These are phyloP conservation scores for Zea luxurians DNA, from an alignment of 176 grass and related monocot species.

Conservation along the genomic window DNA sequence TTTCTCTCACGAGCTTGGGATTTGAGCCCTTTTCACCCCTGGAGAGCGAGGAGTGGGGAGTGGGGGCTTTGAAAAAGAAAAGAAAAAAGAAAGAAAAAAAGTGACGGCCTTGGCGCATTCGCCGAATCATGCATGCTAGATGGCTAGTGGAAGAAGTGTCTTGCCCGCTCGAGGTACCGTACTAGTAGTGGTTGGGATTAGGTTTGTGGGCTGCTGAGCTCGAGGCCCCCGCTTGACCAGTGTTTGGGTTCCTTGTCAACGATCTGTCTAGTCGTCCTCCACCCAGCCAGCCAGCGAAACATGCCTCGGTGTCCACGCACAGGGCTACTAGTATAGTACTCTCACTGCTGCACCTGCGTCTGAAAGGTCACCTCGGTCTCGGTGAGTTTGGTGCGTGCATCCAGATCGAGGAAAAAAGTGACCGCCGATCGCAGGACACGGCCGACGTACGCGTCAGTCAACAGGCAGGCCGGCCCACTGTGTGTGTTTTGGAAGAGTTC, in stretches of 20 bases:
- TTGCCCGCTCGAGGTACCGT: background rate
- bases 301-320: background rate
- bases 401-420: too few species aligned
- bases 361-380: conserved; percentile 33
- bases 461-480: too few species aligned
- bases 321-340: too few species aligned
- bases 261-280: too few species aligned
- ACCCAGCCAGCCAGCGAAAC: too few species aligned
- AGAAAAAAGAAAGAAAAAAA: too few species aligned
- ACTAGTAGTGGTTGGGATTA: conserved; percentile 33
- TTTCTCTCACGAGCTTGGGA: conserved; percentile 41
- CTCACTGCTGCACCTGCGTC: background rate
- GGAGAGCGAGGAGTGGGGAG: too few species aligned
- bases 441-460: too few species aligned
- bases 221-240: too few species aligned
- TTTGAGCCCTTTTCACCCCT: conserved; percentile 14
- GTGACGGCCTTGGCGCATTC: conserved; percentile 37
- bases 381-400: background rate
- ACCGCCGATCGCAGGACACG: too few species aligned
- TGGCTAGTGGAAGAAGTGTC: conserved; percentile 7
- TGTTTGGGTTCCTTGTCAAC: too few species aligned
- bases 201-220: conserved; percentile 24
- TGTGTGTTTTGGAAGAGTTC: too few species aligned
- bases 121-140: background rate
- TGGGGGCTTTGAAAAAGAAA: conserved; percentile 3